Percentiles rank a stretch among this genome's conserved stretches.
Evolutionary conservation across 805 yeast genomes (phyloP).

Genomic region (Kuraishia molischiana): DNA sequence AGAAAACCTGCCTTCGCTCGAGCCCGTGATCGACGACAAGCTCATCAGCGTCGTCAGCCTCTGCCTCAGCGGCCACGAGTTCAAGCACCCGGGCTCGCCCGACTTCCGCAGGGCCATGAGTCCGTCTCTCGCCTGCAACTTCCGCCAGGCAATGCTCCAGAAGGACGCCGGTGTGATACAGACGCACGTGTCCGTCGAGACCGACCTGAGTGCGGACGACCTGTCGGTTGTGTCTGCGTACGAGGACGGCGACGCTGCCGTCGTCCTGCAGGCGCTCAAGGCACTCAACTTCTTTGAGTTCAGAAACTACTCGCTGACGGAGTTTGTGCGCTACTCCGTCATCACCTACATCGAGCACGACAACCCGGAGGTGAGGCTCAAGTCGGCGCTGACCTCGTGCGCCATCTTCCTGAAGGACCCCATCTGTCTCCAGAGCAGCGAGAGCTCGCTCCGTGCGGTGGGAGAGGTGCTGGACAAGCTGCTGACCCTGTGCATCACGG

Average conservation of each 20-base stretch:
- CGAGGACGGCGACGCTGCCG: constrained; percentile 23
- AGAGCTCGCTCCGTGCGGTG: constrained; percentile 72
- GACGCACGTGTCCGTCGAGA: constrained; percentile 2
- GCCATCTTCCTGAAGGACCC: constrained; percentile 68
- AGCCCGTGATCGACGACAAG: constrained; percentile 60
- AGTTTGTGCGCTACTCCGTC: constrained; percentile 79
- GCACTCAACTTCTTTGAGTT: constrained; percentile 72
- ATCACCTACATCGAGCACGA: constrained; percentile 78
- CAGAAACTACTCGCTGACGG: constrained; percentile 67
- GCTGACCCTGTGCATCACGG: constrained; percentile 77
- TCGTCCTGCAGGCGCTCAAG: constrained; percentile 69
- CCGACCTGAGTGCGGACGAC: constrained; percentile 6
- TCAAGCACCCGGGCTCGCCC: constrained; percentile 82
- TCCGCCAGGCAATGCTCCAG: constrained; percentile 62
- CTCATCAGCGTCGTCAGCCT: constrained; percentile 62
- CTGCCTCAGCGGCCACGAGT: constrained; percentile 73
- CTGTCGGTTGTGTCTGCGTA: constrained; percentile 12
- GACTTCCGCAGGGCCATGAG: constrained; percentile 50
- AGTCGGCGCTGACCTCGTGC: constrained; percentile 80
- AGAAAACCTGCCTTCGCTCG: constrained; percentile 70
- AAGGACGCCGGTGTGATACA: constrained; percentile 46
- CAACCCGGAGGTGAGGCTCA: constrained; percentile 67
- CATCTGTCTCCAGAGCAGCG: constrained; percentile 75
- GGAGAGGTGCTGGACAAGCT: constrained; percentile 77
- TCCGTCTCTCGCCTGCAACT: constrained; percentile 60